Conservation (phyloP, 768 basidiomycete species). For the Aureoboletus auriporus region DNA sequence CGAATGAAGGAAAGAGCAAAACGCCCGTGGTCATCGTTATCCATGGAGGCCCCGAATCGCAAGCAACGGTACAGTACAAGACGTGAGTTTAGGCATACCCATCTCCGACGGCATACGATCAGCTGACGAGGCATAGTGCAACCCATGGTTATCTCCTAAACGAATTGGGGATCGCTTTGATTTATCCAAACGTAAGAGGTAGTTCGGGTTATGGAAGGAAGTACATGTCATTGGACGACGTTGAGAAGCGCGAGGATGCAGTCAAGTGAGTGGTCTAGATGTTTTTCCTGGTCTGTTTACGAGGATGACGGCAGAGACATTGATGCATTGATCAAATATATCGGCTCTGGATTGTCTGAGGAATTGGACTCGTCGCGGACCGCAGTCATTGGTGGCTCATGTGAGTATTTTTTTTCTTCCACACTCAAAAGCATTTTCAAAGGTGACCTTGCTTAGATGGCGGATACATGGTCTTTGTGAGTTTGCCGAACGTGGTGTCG, state of each 20-base stretch:
- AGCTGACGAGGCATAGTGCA: slow-evolving; percentile 17
- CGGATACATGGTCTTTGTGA: slow-evolving; percentile 39
- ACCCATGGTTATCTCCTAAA: slow-evolving; percentile 41
- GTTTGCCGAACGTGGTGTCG: slow-evolving; percentile 4
- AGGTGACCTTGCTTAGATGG: slow-evolving; percentile 24
- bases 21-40: slow-evolving; percentile 35
- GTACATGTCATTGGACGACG: slow-evolving; percentile 38
- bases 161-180: slow-evolving; percentile 37
- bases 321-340: slow-evolving; percentile 33
- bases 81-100: slow-evolving; percentile 21
- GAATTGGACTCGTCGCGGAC: slow-evolving; percentile 35
- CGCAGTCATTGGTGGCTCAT: slow-evolving; percentile 41
- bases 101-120: neutral
- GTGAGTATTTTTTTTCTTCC: slow-evolving; percentile 17
- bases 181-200: slow-evolving; percentile 42
- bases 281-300: neutral
- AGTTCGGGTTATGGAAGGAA: slow-evolving; percentile 39
- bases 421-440: neutral
- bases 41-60: slow-evolving; percentile 38
- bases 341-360: slow-evolving; percentile 28
- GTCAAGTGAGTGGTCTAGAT: slow-evolving; percentile 31
- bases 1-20: slow-evolving; percentile 22
- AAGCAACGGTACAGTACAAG: slow-evolving; percentile 32
- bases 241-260: slow-evolving; percentile 40
- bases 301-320: slow-evolving; percentile 30